Percentiles rank a stretch among this genome's conserved stretches.
Conservation (phyloP, 1,139 yeast species). For the Yamadazyma jaroonii region DNA sequence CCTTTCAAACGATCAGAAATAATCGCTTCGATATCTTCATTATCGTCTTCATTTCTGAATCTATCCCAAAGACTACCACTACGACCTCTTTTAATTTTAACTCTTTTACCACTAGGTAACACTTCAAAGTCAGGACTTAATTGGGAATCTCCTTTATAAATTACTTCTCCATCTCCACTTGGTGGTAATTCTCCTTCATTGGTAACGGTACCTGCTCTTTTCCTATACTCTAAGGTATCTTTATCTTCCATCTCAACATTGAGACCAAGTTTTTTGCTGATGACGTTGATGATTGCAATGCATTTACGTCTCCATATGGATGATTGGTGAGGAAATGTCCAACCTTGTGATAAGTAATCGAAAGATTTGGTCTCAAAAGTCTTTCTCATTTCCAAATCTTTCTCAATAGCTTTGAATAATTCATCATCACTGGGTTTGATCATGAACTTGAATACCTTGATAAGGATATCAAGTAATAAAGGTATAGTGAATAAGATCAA, state of each 20-base stretch:
- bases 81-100: constrained; percentile 35
- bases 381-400: constrained; percentile 62
- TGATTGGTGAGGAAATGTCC: constrained; percentile 60
- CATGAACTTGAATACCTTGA: constrained; percentile 55
- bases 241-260: constrained; percentile 11
- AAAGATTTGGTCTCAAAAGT: constrained; percentile 72
- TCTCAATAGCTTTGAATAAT: constrained; percentile 72
- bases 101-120: constrained; percentile 68
- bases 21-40: constrained; percentile 59
- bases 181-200: constrained; percentile 48
- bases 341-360: constrained; percentile 73
- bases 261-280: constrained; percentile 8
- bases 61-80: constrained; percentile 22
- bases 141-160: constrained; percentile 23
- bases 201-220: constrained; percentile 51
- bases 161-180: constrained; percentile 43
- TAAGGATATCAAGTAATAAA: constrained; percentile 60
- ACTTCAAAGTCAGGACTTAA: constrained; percentile 38
- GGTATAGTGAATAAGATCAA: constrained; percentile 57
- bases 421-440: constrained; percentile 75
- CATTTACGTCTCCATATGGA: constrained; percentile 19
- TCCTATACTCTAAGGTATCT: constrained; percentile 36
- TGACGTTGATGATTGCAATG: constrained; percentile 4
- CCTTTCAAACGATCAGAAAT: constrained; percentile 46
- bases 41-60: constrained; percentile 26